phyloP scores from a whole-genome alignment of 768 basidiomycete species.

The Guyanaporus albipodus region DNA sequence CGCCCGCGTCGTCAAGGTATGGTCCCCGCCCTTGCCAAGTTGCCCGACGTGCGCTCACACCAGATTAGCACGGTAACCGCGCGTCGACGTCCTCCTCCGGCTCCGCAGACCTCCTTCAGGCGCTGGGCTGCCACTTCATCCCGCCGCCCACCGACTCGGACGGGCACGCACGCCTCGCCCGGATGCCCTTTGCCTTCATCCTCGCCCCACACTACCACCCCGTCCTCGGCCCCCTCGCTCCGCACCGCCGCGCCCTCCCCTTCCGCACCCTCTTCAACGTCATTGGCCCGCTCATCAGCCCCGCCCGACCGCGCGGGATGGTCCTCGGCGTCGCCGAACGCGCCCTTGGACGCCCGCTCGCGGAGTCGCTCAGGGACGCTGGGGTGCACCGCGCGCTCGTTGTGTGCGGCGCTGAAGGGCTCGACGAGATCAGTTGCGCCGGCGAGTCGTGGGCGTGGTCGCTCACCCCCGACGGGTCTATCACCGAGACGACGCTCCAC shows the following conservation, averaged over 20 bases:
- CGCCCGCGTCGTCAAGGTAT: background rate
- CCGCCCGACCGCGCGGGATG: constrained; percentile 82
- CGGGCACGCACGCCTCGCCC: constrained; percentile 45
- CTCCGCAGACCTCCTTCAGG: constrained; percentile 86
- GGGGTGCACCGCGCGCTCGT: constrained; percentile 84
- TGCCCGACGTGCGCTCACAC: no score
- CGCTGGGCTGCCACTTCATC: constrained; percentile 74
- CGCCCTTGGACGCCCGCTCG: constrained; percentile 79
- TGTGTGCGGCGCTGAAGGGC: constrained; percentile 86
- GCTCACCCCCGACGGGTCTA: constrained; percentile 55
- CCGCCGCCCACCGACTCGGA: constrained; percentile 46
- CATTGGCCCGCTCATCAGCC: constrained; percentile 92
- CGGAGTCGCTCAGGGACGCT: constrained; percentile 62
- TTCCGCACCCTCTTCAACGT: constrained; percentile 98
- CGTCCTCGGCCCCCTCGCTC: constrained; percentile 72
- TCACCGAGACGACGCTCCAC: constrained; percentile 58
- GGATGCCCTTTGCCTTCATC: constrained; percentile 85
- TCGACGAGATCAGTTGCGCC: constrained; percentile 95
- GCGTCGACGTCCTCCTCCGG: constrained; percentile 95
- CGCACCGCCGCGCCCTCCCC: constrained; percentile 80
- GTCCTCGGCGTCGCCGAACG: constrained; percentile 85
- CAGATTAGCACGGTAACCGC: constrained; percentile 73
- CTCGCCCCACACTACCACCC: constrained; percentile 95
- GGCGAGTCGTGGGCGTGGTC: constrained; percentile 87
- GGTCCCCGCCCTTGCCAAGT: no score